Percentiles rank a stretch among this genome's conserved stretches.
Conservation (phyloP, 176 grass and related monocot genomes). For the Areca catechu region DNA sequence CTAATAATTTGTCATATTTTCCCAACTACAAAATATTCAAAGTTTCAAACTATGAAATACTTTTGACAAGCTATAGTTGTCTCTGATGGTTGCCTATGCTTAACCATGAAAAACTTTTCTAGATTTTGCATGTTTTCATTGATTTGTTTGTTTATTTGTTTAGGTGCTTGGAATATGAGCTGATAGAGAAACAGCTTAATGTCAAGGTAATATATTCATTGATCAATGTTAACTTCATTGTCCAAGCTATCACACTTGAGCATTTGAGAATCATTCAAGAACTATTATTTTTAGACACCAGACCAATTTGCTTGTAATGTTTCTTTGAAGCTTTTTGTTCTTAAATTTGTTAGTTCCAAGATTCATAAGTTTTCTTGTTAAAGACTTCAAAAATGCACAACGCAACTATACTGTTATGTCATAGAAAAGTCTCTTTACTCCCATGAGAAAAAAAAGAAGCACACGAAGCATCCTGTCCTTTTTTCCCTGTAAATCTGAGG, state of each 20-base stretch:
- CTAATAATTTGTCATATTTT: no score
- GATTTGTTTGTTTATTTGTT: conserved; percentile 13
- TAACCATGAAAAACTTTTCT: background rate
- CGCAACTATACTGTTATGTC: no score
- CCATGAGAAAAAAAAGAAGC: no score
- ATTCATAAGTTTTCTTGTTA: no score
- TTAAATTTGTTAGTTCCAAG: background rate
- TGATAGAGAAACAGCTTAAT: conserved; percentile 50
- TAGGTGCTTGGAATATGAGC: conserved; percentile 45
- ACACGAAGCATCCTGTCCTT: no score
- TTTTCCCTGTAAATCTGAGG: no score
- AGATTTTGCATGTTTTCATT: background rate
- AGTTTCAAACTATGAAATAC: no score
- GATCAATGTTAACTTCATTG: conserved; percentile 3
- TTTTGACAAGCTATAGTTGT: no score
- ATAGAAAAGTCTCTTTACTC: no score
- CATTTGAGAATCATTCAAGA: background rate
- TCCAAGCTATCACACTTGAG: background rate
- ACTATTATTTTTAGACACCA: background rate
- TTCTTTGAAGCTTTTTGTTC: conserved; percentile 16
- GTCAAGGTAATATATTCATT: conserved; percentile 38
- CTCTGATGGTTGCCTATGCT: background rate
- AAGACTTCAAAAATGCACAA: no score
- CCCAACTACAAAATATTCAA: no score
- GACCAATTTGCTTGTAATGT: background rate